Base-by-base conservation (phyloP, 2,329 filamentous ascomycete genomes). In the Sclerotinia subarctica region DNA sequence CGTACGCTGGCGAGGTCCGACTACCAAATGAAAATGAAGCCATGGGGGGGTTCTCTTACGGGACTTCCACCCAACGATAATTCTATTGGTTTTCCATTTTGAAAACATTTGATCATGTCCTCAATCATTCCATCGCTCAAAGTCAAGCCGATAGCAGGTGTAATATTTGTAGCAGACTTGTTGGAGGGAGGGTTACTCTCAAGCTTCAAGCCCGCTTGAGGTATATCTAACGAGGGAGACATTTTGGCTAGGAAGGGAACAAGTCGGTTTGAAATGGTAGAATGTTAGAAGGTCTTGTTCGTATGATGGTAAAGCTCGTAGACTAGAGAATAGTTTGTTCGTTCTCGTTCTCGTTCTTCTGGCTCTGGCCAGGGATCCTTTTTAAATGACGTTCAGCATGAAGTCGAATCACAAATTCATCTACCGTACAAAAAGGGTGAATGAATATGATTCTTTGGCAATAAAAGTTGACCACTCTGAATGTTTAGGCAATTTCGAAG, bases 21-120 rank as follows among this genome's bases (percentile, higher is more conserved):
- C 57, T 59, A 32, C 32, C 49, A 46, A 47, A 62, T 47, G 47
- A 46, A 38, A 68, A 67, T 46, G 58, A 60, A 58, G 65, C 70
- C 52, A 66, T 21, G 42, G 38, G 57, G 49, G 35, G 70, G 64
- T 68, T 70, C 69, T 82, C 87, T 82, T 85, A 90, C 87, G 49
- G 87, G 87, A 73, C 78, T 81, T 74, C 80, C 81, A 52, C 87
- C 87, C 70, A 90, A 77, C 6, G 84, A 82, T 73, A 90, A 79
- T 73, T 86, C 81, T 65, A 89, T 81, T 57, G 82, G 80, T 67
- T 85, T 81, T 63, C 85, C 86, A 79, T 83, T 81, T 73, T 84
- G 83, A 51, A 85, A 82, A 74, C 84, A 86, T 76, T 81, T 82
- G 72, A 90, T 88, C 83, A 90, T 85, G 70, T 86, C 82, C 76